Conservation (phyloP, 2,329 filamentous ascomycete species). For the Colletotrichum graminicola region DNA sequence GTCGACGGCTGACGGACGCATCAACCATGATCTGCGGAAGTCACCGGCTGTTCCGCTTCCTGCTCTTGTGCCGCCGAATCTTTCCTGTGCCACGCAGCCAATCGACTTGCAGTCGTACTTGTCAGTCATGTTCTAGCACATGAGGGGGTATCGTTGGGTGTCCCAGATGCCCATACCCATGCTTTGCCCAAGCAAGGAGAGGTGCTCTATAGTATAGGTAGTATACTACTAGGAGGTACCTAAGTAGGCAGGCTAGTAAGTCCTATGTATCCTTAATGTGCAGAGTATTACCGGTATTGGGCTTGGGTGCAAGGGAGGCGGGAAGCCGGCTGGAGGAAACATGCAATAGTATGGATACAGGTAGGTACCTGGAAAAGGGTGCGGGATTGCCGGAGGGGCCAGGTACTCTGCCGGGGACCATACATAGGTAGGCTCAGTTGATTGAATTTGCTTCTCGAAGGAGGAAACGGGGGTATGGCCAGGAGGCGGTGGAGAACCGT, state of each 20-base stretch:
- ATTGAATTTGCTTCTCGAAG: conserved; percentile 37
- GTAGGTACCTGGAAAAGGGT: conserved; percentile 13
- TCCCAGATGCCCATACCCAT: not conserved
- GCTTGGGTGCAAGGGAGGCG: conserved; percentile 26
- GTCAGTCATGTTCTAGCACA: not conserved
- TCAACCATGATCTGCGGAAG: not conserved
- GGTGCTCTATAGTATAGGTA: not conserved
- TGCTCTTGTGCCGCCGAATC: not conserved
- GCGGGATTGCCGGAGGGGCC: not conserved
- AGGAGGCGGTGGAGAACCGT: conserved; percentile 15
- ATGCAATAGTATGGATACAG: conserved; percentile 6
- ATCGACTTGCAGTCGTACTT: not conserved
- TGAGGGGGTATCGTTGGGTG: not conserved
- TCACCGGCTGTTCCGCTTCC: not conserved
- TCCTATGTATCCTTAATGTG: not conserved
- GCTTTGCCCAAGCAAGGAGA: not conserved
- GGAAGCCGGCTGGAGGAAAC: conserved; percentile 32
- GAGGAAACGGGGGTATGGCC: conserved; percentile 35
- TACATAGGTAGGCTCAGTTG: conserved; percentile 4
- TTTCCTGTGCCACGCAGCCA: not conserved
- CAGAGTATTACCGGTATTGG: conserved; percentile 16
- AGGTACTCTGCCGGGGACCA: not conserved
- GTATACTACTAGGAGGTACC: not conserved
- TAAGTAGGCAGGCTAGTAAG: not conserved
- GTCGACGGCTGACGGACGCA: not conserved